Base-by-base conservation (phyloP, 768 basidiomycete species). In the Terana coerulea region DNA sequence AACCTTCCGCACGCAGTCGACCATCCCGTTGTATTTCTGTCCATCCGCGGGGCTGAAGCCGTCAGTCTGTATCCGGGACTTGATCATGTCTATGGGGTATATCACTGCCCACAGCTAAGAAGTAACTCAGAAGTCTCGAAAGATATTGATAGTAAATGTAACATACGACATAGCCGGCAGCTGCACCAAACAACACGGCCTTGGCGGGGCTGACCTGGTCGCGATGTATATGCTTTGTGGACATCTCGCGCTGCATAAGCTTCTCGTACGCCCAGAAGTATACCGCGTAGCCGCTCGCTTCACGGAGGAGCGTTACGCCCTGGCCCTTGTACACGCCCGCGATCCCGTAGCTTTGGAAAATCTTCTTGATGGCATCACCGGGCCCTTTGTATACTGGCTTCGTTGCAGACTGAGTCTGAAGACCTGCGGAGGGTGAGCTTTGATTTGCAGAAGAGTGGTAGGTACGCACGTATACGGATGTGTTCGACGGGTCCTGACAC, bases 401-500 rank as follows among this genome's bases (percentile, higher is more conserved):
- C 10, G 73, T 80, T 34, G 83, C 79, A 6, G 88, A 84, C 65
- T 98, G 95, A 1, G 90, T 95, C 70, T 98, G 95, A 22, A 98
- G 73, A 49, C 94, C 91, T 95, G 59, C 9, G 41, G 47, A 12
- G 29, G 21, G 11, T 21, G 44, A 47, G 19, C 22, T 22, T 45
- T 24, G 3, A 21, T 11, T 33, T 10, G 37, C 15, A 17, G 55
- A 25, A 33, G 35, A n/a, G 46, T 6, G 30, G 29, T 3, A 34
- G 22, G 3, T n/a, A 73, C 88, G 66, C 59, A 92, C 91, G 85
- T 58, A 98, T 98, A 72, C 95, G 90, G 65, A 98, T 94, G 64
- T 98, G 95, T 67, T 98, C 95, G 15, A 98, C 95, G 5, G 95
- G 95, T 1, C 94, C 93, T 0, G 94, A 95, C 31, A 97, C 93